phyloP scores from a whole-genome alignment of 129 eudicot species.

The Cynara cardunculus region DNA sequence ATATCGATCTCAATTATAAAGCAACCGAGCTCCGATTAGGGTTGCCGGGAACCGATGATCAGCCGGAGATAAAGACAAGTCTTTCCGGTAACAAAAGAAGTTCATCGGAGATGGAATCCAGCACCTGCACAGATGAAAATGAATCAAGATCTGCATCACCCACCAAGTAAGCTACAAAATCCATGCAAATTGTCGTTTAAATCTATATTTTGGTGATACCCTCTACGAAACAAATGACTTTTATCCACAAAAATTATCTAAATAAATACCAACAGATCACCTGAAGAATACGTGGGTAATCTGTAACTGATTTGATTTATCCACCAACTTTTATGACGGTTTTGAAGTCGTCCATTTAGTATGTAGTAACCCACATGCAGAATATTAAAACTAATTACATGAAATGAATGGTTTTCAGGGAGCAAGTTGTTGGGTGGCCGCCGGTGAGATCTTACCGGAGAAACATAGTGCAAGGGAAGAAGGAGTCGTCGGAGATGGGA shows the following conservation, averaged over 20 bases:
- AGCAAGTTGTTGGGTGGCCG: constrained; percentile 94
- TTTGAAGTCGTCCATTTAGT: no score
- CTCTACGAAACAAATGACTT: background rate
- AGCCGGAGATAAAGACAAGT: constrained; percentile 22
- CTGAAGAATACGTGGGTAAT: background rate
- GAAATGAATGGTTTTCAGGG: constrained; percentile 37
- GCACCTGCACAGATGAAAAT: constrained; percentile 29
- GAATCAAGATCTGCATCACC: constrained; percentile 49
- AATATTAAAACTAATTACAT: background rate
- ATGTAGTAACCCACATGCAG: background rate
- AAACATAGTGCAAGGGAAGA: constrained; percentile 48
- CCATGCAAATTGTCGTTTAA: background rate
- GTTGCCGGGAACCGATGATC: constrained; percentile 57
- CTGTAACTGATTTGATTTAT: background rate
- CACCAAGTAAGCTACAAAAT: constrained; percentile 48
- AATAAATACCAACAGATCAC: background rate
- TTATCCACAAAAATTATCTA: background rate
- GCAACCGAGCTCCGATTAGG: constrained; percentile 66
- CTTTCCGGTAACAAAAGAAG: constrained; percentile 53
- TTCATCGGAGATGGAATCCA: constrained; percentile 47
- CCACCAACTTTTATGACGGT: background rate
- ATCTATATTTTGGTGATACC: background rate
- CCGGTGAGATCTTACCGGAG: constrained; percentile 86
- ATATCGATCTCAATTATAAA: constrained; percentile 35
- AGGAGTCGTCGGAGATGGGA: constrained; percentile 39